Percentiles rank a stretch among this genome's conserved stretches.
Conservation (phyloP, 2,329 filamentous ascomycete genomes). For the Penicillium hesseltinei region DNA sequence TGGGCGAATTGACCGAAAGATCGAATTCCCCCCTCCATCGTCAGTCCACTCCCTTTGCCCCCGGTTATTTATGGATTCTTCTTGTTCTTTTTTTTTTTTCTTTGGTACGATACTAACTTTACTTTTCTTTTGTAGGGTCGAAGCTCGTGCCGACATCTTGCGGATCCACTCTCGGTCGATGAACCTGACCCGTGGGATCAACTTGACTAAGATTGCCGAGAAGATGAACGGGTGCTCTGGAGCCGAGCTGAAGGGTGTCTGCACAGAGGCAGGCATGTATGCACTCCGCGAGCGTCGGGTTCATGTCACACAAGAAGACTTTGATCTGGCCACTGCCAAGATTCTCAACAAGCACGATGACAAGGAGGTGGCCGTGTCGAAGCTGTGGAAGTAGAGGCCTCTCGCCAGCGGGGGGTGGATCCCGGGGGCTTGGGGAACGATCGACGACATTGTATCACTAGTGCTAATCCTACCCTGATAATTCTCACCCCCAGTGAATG, state of each 20-base stretch:
- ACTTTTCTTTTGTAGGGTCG: constrained; percentile 54
- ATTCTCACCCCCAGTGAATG: constrained; percentile 7
- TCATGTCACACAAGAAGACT: constrained; percentile 98
- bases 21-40: constrained; percentile 96
- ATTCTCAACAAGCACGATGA: constrained; percentile 99
- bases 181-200: constrained; percentile 97
- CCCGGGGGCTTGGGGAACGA: constrained; percentile 1
- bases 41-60: constrained; percentile 29
- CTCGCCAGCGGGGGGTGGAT: background rate
- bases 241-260: constrained; percentile 97
- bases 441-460: constrained; percentile 28
- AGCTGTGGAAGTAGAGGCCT: constrained; percentile 36
- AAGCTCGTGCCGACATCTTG: constrained; percentile 94
- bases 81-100: background rate
- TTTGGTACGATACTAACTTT: constrained; percentile 18
- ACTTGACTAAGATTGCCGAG: constrained; percentile 96
- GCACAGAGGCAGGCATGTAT: constrained; percentile 98
- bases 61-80: background rate
- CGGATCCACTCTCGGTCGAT: constrained; percentile 97
- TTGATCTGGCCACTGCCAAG: constrained; percentile 97
- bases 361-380: constrained; percentile 65
- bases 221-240: constrained; percentile 99
- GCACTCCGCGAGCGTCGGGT: constrained; percentile 91
- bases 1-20: constrained; percentile 98
- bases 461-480: constrained; percentile 19